These are phyloP conservation scores for Pseudocercospora macadamiae DNA, from an alignment of 2,329 filamentous ascomycete genomes.

Conservation along the genomic window DNA sequence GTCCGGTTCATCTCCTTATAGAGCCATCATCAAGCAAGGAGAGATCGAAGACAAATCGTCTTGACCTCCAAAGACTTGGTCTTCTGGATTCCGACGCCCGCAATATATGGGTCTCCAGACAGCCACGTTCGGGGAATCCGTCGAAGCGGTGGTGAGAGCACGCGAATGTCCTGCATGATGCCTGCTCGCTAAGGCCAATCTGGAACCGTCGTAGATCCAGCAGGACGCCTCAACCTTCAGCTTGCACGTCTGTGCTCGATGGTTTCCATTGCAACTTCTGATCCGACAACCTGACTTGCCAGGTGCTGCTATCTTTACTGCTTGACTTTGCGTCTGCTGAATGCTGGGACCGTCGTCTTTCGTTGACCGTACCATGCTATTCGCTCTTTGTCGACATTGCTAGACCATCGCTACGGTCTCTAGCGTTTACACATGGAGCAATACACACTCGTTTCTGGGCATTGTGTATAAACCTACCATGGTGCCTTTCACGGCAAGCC, in stretches of 20 bases:
- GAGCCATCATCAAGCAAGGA: constrained; percentile 10
- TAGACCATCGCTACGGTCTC: background rate
- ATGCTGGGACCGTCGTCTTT: background rate
- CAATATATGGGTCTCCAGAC: constrained; percentile 8
- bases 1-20: background rate
- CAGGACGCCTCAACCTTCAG: constrained; percentile 17
- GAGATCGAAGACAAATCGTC: too few species aligned
- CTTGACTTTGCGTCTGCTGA: background rate
- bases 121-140: constrained; percentile 22
- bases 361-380: background rate
- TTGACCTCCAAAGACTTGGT: too few species aligned
- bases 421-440: constrained; percentile 9
- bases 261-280: constrained; percentile 5
- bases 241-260: background rate
- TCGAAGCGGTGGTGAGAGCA: constrained; percentile 19
- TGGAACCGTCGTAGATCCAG: constrained; percentile 19
- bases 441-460: constrained; percentile 3
- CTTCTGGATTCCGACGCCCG: too few species aligned
- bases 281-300: constrained; percentile 17
- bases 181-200: constrained; percentile 18
- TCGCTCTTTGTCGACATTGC: constrained; percentile 7
- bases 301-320: constrained; percentile 8
- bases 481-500: constrained; percentile 16
- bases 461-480: constrained; percentile 8
- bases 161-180: constrained; percentile 26